phyloP scores from a whole-genome alignment of 257 asterid genomes.

The Salvia miltiorrhiza region DNA sequence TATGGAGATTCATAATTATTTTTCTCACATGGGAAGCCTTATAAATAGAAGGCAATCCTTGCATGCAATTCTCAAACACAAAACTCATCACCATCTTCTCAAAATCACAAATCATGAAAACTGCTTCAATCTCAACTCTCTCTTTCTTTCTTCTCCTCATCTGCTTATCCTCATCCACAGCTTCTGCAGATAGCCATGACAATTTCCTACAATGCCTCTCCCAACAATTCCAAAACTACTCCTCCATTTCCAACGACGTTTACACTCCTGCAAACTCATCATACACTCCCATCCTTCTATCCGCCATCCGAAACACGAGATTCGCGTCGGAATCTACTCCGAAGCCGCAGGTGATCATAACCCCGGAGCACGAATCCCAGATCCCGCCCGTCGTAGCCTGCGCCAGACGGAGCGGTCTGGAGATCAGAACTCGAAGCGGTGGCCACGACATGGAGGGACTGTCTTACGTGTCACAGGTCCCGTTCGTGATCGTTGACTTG shows the following conservation, averaged over 20 bases:
- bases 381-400: conserved; percentile 17
- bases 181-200: neutral
- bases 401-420: conserved; percentile 2
- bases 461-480: conserved; percentile 15
- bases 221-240: neutral
- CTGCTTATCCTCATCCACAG: neutral
- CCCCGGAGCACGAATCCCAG: conserved; percentile 18
- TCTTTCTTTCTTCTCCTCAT: neutral
- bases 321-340: neutral
- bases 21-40: neutral
- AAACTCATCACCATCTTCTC: neutral
- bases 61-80: neutral
- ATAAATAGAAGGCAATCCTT: neutral
- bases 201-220: neutral
- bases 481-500: conserved; percentile 29
- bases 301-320: neutral
- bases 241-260: conserved; percentile 4
- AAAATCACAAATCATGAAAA: neutral
- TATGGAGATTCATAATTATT: too few species aligned
- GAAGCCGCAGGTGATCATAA: conserved; percentile 12
- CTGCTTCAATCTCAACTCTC: neutral
- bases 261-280: conserved; percentile 19
- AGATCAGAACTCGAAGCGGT: conserved; percentile 27
- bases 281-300: neutral
- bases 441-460: conserved; percentile 32